Percentiles rank a stretch among this genome's conserved stretches.
Evolutionary conservation across 73 alveolate genomes (phyloP).

Genomic region (Paramecium biaurelia): DNA sequence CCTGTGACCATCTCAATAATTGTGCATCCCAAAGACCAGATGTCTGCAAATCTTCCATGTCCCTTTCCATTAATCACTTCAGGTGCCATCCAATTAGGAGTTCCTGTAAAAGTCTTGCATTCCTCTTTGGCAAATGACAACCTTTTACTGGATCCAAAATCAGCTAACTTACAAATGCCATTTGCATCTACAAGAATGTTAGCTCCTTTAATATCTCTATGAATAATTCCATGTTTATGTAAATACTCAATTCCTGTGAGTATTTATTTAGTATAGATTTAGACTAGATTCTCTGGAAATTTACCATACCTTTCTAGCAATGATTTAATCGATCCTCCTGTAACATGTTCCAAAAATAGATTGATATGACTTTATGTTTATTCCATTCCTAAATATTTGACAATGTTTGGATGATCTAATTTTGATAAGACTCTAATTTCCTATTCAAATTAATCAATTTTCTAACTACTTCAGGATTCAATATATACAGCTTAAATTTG

Average conservation of each 20-base stretch:
- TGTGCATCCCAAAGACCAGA: constrained; percentile 96
- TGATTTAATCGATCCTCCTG: constrained; percentile 80
- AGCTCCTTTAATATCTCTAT: constrained; percentile 97
- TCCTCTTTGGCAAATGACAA: constrained; percentile 59
- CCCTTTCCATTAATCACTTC: constrained; percentile 86
- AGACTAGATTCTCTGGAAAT: constrained; percentile 73
- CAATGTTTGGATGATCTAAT: constrained; percentile 80
- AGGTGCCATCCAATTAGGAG: constrained; percentile 98
- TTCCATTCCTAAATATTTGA: constrained; percentile 79
- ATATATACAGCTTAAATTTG: neutral
- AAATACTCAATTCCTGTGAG: constrained; percentile 88
- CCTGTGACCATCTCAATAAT: constrained; percentile 93
- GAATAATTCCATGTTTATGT: constrained; percentile 85
- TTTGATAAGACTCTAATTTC: constrained; percentile 75
- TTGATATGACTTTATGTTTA: constrained; percentile 71
- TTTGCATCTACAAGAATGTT: constrained; percentile 78
- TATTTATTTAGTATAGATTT: constrained; percentile 72
- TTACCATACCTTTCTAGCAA: constrained; percentile 74
- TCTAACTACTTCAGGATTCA: constrained; percentile 46
- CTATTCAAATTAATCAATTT: constrained; percentile 71
- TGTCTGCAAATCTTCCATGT: constrained; percentile 87
- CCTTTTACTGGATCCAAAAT: constrained; percentile 77
- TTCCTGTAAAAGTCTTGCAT: constrained; percentile 85
- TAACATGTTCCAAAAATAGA: constrained; percentile 77
- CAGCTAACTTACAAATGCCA: constrained; percentile 77